These are phyloP conservation scores for Suillus subluteus DNA, from an alignment of 768 basidiomycete genomes.

Conservation along the genomic window DNA sequence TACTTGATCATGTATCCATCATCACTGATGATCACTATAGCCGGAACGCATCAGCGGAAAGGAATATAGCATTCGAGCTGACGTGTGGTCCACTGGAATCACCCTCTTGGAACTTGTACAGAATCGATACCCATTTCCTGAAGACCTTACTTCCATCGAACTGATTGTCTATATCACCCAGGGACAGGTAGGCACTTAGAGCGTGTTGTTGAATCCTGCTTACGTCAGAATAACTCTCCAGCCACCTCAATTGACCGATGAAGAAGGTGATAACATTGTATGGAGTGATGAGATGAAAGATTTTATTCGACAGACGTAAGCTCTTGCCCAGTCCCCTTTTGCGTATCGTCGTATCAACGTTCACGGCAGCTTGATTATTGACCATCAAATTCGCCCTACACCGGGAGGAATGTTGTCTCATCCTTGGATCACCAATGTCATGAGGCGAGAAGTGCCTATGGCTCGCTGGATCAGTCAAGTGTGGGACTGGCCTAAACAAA, in stretches of 20 bases:
- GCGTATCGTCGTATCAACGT: constrained; percentile 11
- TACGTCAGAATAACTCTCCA: constrained; percentile 33
- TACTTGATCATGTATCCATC: background rate
- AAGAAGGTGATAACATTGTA: constrained; percentile 49
- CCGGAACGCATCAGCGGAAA: constrained; percentile 94
- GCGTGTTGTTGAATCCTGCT: constrained; percentile 21
- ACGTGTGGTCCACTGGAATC: constrained; percentile 98
- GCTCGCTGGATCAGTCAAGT: constrained; percentile 85
- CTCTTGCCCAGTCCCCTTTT: constrained; percentile 11
- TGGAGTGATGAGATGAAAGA: constrained; percentile 92
- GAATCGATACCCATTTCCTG: constrained; percentile 94
- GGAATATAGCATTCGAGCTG: constrained; percentile 91
- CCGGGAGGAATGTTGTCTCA: constrained; percentile 85
- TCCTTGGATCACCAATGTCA: constrained; percentile 77
- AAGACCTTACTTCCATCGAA: constrained; percentile 91
- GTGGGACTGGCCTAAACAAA: constrained; percentile 71
- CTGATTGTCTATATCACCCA: constrained; percentile 88
- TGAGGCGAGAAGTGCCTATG: constrained; percentile 88
- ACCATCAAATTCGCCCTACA: constrained; percentile 69
- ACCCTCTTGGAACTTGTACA: constrained; percentile 92
- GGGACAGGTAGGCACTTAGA: constrained; percentile 58
- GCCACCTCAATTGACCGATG: constrained; percentile 85
- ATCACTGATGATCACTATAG: constrained; percentile 39
- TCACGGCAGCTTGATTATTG: constrained; percentile 64
- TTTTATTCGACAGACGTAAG: constrained; percentile 82